Conservation (phyloP, 2,329 filamentous ascomycete species). For the Pseudofabraea citricarpa region DNA sequence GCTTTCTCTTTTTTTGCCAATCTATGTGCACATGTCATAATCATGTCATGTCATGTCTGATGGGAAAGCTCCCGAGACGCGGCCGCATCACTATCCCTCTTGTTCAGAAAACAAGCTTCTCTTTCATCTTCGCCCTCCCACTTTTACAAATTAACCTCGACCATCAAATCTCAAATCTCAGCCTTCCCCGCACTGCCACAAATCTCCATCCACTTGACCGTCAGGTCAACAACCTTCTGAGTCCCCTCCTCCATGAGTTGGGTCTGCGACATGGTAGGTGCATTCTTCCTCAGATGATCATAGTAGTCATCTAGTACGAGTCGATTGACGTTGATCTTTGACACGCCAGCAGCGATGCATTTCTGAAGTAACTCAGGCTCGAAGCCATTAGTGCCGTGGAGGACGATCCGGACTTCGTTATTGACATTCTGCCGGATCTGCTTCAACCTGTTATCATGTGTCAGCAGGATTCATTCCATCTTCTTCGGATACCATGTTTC, state of each 20-base stretch:
- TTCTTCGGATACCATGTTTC: too few species aligned
- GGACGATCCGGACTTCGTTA: constrained; percentile 38
- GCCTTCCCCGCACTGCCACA: constrained; percentile 22
- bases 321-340: constrained; percentile 55
- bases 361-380: constrained; percentile 40
- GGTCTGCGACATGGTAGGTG: constrained; percentile 23
- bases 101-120: neutral
- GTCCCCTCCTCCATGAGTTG: constrained; percentile 36
- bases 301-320: constrained; percentile 44
- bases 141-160: constrained; percentile 1
- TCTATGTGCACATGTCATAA: too few species aligned
- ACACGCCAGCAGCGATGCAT: constrained; percentile 44
- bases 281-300: constrained; percentile 32
- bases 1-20: too few species aligned
- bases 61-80: too few species aligned
- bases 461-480: too few species aligned
- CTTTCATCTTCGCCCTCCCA: neutral
- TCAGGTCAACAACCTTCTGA: constrained; percentile 31
- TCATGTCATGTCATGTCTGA: too few species aligned
- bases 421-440: constrained; percentile 28
- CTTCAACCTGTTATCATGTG: constrained; percentile 32
- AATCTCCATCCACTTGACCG: constrained; percentile 26
- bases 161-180: constrained; percentile 30
- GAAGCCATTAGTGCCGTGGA: constrained; percentile 54
- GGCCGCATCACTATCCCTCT: too few species aligned